These are phyloP conservation scores for Pterulicium gracile DNA, from an alignment of 1,284 basidiomycete species.

Conservation along the genomic window DNA sequence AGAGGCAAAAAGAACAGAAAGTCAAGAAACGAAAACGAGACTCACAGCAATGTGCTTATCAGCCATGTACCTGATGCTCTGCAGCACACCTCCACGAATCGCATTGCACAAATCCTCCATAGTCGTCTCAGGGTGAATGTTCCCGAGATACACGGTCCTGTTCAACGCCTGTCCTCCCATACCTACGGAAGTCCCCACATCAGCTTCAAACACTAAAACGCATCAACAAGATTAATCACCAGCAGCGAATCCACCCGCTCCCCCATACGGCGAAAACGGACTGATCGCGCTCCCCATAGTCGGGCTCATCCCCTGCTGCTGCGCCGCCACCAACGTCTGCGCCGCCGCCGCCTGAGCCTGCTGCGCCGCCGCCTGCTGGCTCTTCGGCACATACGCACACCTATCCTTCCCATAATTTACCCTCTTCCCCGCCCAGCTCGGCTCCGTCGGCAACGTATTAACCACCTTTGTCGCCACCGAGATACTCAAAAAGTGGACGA, in stretches of 20 bases:
- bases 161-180: conserved; percentile 46
- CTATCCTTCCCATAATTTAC: conserved; percentile 95
- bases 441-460: conserved; percentile 78
- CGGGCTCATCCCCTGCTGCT: background rate
- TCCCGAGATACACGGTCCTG: conserved; percentile 86
- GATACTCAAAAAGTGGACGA: conserved; percentile 93
- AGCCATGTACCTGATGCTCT: conserved; percentile 84
- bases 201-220: background rate
- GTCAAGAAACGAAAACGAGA: conserved; percentile 13
- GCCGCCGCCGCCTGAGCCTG: conserved; percentile 76
- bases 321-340: conserved; percentile 54
- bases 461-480: conserved; percentile 90
- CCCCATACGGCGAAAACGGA: conserved; percentile 43
- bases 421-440: conserved; percentile 86
- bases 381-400: conserved; percentile 89
- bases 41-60: conserved; percentile 89
- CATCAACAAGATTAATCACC: conserved; percentile 18
- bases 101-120: conserved; percentile 91
- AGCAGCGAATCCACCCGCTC: conserved; percentile 43
- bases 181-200: conserved; percentile 8
- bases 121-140: conserved; percentile 88
- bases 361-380: conserved; percentile 75
- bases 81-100: conserved; percentile 84
- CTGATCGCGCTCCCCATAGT: conserved; percentile 15
- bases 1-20: conserved; percentile 5